Conservation (phyloP, 2,329 filamentous ascomycete genomes). For the Ceratocystis lukuohia region DNA sequence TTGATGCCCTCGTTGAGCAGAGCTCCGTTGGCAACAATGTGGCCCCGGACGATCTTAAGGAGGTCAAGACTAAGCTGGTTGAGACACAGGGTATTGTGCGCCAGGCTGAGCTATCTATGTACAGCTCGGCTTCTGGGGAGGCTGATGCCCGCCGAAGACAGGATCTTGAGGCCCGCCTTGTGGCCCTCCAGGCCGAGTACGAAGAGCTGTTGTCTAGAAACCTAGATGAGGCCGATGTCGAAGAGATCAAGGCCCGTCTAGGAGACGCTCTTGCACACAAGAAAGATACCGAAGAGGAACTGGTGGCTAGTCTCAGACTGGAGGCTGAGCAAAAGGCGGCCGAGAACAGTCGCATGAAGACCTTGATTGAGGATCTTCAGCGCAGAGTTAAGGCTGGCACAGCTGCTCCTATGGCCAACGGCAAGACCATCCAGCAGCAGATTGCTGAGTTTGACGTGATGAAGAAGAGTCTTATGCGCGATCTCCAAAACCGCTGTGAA, state of each 20-base stretch:
- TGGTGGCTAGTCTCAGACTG: conserved; percentile 62
- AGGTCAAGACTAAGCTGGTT: conserved; percentile 63
- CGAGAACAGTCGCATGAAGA: conserved; percentile 70
- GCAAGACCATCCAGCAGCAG: conserved; percentile 92
- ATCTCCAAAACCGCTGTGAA: conserved; percentile 95
- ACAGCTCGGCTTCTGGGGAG: conserved; percentile 51
- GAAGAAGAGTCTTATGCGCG: conserved; percentile 99
- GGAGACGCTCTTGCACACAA: conserved; percentile 65
- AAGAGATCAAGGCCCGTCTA: conserved; percentile 69
- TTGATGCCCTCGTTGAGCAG: conserved; percentile 66
- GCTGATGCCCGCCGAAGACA: conserved; percentile 53
- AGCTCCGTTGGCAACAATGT: conserved; percentile 66
- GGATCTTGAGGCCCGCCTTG: conserved; percentile 64
- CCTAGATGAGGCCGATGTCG: conserved; percentile 62
- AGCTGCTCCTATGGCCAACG: conserved; percentile 51
- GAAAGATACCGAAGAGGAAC: conserved; percentile 57
- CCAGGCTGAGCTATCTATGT: conserved; percentile 79
- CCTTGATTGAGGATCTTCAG: conserved; percentile 68
- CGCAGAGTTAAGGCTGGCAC: conserved; percentile 53
- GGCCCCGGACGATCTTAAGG: conserved; percentile 65
- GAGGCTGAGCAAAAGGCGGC: conserved; percentile 65
- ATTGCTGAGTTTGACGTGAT: conserved; percentile 98
- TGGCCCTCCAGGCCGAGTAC: conserved; percentile 66
- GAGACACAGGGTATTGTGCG: conserved; percentile 87
- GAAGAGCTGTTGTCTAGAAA: conserved; percentile 70